Percentiles rank a stretch among this genome's conserved stretches.
These are phyloP conservation scores for Chamaecrista fasciculata DNA, from an alignment of 306 rosid genomes.

Conservation along the genomic window DNA sequence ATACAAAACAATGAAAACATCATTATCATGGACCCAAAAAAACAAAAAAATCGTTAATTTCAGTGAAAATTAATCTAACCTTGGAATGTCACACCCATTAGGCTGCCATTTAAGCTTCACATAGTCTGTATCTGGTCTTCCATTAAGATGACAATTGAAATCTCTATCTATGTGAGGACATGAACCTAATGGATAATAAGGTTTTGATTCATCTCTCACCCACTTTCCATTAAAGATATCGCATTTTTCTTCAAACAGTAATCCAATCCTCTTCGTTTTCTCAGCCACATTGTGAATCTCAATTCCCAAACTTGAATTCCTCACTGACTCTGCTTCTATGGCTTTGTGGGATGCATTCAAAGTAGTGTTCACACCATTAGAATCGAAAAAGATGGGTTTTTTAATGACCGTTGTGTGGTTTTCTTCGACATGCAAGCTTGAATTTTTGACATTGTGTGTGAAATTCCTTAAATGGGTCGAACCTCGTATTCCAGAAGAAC, in stretches of 20 bases:
- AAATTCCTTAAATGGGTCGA: constrained; percentile 29
- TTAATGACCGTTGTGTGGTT: not conserved
- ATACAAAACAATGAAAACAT: no score
- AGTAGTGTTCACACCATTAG: not conserved
- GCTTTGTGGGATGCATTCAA: constrained; percentile 25
- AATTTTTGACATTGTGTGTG: constrained; percentile 23
- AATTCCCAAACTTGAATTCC: constrained; percentile 23
- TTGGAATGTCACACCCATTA: constrained; percentile 74
- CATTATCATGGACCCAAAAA: not conserved
- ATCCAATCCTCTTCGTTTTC: constrained; percentile 21
- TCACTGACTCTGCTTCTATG: not conserved
- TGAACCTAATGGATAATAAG: constrained; percentile 75
- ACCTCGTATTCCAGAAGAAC: constrained; percentile 14
- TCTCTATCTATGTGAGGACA: constrained; percentile 75
- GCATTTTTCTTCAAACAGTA: constrained; percentile 50
- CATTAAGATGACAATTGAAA: constrained; percentile 71
- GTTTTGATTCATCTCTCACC: constrained; percentile 81
- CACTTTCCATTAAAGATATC: constrained; percentile 78
- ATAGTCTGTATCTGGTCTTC: constrained; percentile 72
- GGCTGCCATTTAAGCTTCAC: constrained; percentile 94
- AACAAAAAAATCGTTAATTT: no score
- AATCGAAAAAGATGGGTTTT: not conserved
- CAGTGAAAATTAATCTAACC: no score
- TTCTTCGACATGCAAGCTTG: constrained; percentile 32
- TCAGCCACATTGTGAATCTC: constrained; percentile 17